phyloP scores from a whole-genome alignment of 257 asterid species.

The Scutellaria barbata region DNA sequence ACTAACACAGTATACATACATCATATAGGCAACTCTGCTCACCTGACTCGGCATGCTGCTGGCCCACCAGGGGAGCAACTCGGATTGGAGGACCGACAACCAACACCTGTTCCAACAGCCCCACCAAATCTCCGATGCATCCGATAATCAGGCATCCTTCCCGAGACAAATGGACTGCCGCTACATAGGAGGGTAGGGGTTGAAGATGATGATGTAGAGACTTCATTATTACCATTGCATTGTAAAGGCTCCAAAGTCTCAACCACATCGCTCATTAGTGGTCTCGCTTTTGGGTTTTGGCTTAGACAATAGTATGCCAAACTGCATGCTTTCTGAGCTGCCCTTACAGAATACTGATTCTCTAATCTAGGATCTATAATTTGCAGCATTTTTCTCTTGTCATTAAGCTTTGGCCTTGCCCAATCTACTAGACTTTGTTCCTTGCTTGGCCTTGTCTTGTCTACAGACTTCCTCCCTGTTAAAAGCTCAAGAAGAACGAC shows the following conservation, averaged over 20 bases:
- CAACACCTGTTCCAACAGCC: conserved; percentile 57
- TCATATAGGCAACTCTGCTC: conserved; percentile 40
- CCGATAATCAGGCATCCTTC: conserved; percentile 63
- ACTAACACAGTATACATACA: conserved; percentile 38
- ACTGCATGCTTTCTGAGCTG: conserved; percentile 99
- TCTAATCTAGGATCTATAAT: conserved; percentile 92
- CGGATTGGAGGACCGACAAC: conserved; percentile 74
- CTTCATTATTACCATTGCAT: conserved; percentile 59
- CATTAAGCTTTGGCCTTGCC: conserved; percentile 96
- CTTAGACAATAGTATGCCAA: conserved; percentile 97
- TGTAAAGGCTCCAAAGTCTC: conserved; percentile 96
- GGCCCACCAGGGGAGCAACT: conserved; percentile 79
- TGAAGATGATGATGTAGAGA: conserved; percentile 54
- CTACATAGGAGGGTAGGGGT: conserved; percentile 54
- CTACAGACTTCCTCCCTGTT: conserved; percentile 98
- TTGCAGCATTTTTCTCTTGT: conserved; percentile 94
- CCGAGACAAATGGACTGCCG: conserved; percentile 65
- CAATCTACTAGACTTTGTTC: conserved; percentile 98
- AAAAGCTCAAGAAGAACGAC: conserved; percentile 95
- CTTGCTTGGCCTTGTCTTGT: conserved; percentile 97
- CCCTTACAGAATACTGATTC: conserved; percentile 88
- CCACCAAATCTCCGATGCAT: conserved; percentile 66
- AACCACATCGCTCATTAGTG: conserved; percentile 97
- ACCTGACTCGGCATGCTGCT: conserved; percentile 81
- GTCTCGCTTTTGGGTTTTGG: conserved; percentile 98